phyloP scores from a whole-genome alignment of 2,329 filamentous ascomycete genomes.

The Capronia coronata region DNA sequence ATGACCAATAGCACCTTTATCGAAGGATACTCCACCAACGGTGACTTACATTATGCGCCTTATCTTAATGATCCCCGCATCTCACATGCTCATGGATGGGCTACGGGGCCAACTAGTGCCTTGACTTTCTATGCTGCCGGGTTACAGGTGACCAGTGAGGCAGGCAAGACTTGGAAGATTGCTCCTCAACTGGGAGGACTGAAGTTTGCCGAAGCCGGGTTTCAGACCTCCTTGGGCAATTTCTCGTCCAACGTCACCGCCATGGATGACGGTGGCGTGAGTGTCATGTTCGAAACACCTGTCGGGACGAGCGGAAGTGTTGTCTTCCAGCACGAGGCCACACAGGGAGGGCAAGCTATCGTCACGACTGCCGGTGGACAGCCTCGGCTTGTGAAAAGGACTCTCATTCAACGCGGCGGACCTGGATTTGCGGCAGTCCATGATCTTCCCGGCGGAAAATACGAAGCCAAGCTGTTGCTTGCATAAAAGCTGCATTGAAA shows the following conservation, averaged over 20 bases:
- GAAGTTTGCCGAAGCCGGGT: slow-evolving; percentile 35
- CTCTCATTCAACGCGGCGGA: neutral
- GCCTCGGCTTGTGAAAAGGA: neutral
- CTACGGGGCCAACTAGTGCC: slow-evolving; percentile 42
- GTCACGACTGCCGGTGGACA: neutral
- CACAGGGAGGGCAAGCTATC: neutral
- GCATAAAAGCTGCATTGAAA: neutral
- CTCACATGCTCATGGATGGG: slow-evolving; percentile 48
- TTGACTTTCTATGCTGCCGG: slow-evolving; percentile 41
- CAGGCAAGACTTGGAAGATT: slow-evolving; percentile 36
- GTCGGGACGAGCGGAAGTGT: slow-evolving; percentile 5
- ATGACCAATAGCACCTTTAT: too few relatives aligned
- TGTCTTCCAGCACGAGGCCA: neutral
- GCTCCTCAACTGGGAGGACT: slow-evolving; percentile 35
- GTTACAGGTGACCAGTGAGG: slow-evolving; percentile 36
- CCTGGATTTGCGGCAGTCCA: neutral
- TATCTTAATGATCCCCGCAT: slow-evolving; percentile 40
- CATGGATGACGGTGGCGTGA: slow-evolving; percentile 5
- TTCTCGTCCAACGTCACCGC: slow-evolving; percentile 29
- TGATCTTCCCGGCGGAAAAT: neutral
- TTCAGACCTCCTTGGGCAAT: slow-evolving; percentile 34
- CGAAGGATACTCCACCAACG: neutral
- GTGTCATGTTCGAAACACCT: slow-evolving; percentile 13
- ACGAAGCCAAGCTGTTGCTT: neutral
- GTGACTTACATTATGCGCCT: slow-evolving; percentile 41